phyloP scores from a whole-genome alignment of 495 filamentous ascomycete genomes.

The Podospora bellae-mahoneyi region DNA sequence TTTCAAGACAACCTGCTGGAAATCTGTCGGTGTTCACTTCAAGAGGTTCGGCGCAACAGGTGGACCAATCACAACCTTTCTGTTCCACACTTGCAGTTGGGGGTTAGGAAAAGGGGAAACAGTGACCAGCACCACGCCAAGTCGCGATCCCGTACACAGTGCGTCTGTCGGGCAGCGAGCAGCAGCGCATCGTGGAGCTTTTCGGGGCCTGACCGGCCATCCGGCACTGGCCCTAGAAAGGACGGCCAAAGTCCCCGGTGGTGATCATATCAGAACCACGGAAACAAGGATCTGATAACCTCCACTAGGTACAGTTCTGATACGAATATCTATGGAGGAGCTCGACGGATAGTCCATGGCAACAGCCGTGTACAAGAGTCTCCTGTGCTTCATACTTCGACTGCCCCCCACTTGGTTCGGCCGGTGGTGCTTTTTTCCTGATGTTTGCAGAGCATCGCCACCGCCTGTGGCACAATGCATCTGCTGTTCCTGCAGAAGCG shows the following conservation, averaged over 20 bases:
- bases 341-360: neutral
- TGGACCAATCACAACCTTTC: constrained; percentile 1
- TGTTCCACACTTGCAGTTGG: neutral
- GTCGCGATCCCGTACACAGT: constrained; percentile 2
- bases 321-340: neutral
- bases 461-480: constrained; percentile 23
- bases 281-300: neutral
- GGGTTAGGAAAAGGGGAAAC: constrained; percentile 1
- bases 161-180: neutral
- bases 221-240: neutral
- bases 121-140: neutral
- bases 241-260: neutral
- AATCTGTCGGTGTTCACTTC: neutral
- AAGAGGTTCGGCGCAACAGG: neutral
- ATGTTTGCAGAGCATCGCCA: constrained; percentile 21
- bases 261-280: neutral
- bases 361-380: neutral
- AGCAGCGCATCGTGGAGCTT: neutral
- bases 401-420: neutral
- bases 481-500: constrained; percentile 22
- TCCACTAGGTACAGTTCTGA: neutral
- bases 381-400: neutral
- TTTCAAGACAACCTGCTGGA: neutral
- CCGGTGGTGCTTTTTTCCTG: constrained; percentile 1
- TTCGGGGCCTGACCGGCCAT: neutral